These are phyloP conservation scores for Protomyces pachydermus DNA, from an alignment of 1,139 yeast species.

Conservation along the genomic window DNA sequence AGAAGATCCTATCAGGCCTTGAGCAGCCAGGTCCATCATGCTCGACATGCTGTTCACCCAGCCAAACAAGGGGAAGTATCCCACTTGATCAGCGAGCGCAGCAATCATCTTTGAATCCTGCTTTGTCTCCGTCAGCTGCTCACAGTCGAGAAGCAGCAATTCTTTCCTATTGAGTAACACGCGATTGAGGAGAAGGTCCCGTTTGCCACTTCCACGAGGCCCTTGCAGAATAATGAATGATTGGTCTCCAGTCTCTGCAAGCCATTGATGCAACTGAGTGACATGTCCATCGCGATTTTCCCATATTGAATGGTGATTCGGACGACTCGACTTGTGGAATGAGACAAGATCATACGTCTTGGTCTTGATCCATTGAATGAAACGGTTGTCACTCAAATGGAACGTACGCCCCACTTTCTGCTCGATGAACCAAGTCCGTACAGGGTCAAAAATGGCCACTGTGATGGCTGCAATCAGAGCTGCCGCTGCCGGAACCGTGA, in stretches of 20 bases:
- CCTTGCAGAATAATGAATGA: conserved; percentile 77
- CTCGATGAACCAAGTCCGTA: conserved; percentile 72
- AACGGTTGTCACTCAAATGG: conserved; percentile 37
- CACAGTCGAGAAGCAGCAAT: conserved; percentile 71
- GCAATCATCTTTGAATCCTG: conserved; percentile 65
- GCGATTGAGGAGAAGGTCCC: conserved; percentile 68
- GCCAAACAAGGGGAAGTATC: conserved; percentile 89
- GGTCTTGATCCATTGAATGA: conserved; percentile 25
- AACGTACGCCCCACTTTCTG: conserved; percentile 56
- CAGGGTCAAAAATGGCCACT: conserved; percentile 85
- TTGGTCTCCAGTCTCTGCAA: conserved; percentile 71
- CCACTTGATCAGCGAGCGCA: conserved; percentile 67
- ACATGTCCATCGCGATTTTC: conserved; percentile 50
- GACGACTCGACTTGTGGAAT: conserved; percentile 23
- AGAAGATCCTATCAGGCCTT: conserved; percentile 73
- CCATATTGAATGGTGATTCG: conserved; percentile 19
- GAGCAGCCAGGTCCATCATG: conserved; percentile 62
- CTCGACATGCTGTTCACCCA: conserved; percentile 81
- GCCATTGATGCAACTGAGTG: conserved; percentile 67
- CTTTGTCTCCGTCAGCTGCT: conserved; percentile 62
- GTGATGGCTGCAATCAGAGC: conserved; percentile 71
- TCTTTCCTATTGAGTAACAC: conserved; percentile 51
- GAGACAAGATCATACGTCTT: conserved; percentile 37
- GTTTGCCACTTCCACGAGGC: conserved; percentile 91
- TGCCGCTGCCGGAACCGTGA: conserved; percentile 62